Evolutionary conservation across 306 rosid genomes (phyloP).

Genomic region (Lupinus albus): DNA sequence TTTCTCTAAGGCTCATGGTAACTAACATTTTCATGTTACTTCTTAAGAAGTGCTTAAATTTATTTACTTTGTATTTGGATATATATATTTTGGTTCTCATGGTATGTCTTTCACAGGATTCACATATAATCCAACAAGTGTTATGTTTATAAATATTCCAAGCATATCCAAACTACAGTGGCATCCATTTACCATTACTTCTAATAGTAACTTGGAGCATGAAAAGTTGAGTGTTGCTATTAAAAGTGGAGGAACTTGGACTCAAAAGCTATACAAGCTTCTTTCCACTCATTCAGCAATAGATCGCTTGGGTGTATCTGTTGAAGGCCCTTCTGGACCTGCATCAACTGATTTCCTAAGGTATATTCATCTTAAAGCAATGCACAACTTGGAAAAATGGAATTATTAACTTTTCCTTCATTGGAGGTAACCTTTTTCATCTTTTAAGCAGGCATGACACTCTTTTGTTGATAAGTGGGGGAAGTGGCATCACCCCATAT

Average conservation of each 20-base stretch:
- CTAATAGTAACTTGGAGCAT: conserved; percentile 60
- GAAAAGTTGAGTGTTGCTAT: conserved; percentile 57
- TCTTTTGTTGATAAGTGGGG: conserved; percentile 71
- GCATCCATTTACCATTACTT: conserved; percentile 80
- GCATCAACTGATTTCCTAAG: conserved; percentile 57
- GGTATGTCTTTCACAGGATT: conserved; percentile 43
- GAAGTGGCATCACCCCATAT: conserved; percentile 81
- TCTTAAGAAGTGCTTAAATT: neutral
- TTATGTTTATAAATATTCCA: conserved; percentile 65
- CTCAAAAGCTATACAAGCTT: conserved; percentile 57
- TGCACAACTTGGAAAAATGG: too few relatives aligned
- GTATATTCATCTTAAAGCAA: conserved; percentile 36
- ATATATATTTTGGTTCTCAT: neutral
- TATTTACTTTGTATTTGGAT: neutral
- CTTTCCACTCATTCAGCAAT: conserved; percentile 52
- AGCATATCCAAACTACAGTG: conserved; percentile 74
- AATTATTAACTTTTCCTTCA: too few relatives aligned
- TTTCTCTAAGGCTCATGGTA: conserved; percentile 63
- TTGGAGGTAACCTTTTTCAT: too few relatives aligned
- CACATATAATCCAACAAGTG: conserved; percentile 63
- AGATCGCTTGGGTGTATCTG: conserved; percentile 51
- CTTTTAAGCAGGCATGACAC: conserved; percentile 50
- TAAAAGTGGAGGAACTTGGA: conserved; percentile 71
- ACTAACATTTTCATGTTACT: neutral
- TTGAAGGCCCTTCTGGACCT: conserved; percentile 87